Conservation (phyloP, 2,329 filamentous ascomycete genomes). For the Dactylella cylindrospora region DNA sequence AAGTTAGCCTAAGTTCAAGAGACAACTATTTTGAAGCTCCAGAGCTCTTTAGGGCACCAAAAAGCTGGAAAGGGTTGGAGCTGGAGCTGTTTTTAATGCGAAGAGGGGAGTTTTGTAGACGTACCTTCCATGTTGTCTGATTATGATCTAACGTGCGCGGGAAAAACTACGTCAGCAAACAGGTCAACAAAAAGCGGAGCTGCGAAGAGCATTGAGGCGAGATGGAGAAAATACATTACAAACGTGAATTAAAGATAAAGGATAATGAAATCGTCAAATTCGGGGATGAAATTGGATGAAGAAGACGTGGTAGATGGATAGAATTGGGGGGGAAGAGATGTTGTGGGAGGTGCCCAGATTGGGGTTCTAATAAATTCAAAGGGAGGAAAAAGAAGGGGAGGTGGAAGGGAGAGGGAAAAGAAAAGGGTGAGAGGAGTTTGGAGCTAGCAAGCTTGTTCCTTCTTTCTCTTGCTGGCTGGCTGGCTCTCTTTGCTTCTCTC, state of each 20-base stretch:
- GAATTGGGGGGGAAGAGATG: conserved; percentile 53
- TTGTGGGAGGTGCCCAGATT: conserved; percentile 41
- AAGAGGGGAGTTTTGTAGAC: conserved; percentile 52
- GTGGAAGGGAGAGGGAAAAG: conserved; percentile 4
- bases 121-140: conserved; percentile 67
- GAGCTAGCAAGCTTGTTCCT: too few species aligned
- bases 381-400: conserved; percentile 4
- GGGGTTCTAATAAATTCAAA: conserved; percentile 12
- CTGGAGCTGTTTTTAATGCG: conserved; percentile 19
- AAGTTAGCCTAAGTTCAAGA: conserved; percentile 49
- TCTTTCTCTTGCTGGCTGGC: too few species aligned
- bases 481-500: too few species aligned
- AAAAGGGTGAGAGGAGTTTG: conserved; percentile 5
- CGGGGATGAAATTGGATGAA: conserved; percentile 51
- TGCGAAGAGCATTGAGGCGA: conserved; percentile 49
- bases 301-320: conserved; percentile 53
- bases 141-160: conserved; percentile 46
- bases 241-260: conserved; percentile 39
- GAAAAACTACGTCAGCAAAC: conserved; percentile 41
- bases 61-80: conserved; percentile 40
- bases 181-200: conserved; percentile 24
- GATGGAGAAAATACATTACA: conserved; percentile 28
- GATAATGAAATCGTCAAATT: conserved; percentile 14
- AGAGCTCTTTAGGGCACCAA: conserved; percentile 8
- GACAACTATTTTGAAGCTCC: conserved; percentile 31